Base-by-base conservation (phyloP, 169 alveolate species). In the Eimeria acervulina region DNA sequence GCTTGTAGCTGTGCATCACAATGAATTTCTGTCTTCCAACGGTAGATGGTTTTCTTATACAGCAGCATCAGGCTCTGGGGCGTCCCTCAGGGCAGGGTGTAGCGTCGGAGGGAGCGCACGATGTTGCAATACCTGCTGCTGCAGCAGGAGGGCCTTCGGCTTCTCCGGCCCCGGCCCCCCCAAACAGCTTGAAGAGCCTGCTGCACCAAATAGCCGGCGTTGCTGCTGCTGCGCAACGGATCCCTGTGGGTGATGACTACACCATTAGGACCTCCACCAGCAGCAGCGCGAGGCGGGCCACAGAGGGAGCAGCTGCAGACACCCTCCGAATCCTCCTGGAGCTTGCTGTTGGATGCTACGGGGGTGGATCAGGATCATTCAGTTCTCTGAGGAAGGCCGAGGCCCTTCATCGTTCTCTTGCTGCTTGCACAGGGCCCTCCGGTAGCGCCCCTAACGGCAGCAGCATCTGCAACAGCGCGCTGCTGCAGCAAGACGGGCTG, bases 241-340 rank as follows among this genome's bases (percentile, higher is more conserved):
- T 92, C 52, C 95, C 95, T 36, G 61, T 33, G 38, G 95, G 95
- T 5, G 92, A 78, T n/a, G 95, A 92, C 33, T 92, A 92, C 72
- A 74, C 95, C 28, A 52, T 92, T 8, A 66, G 84, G 42, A 78
- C 92, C 42, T 38, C 80, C 68, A 44, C 68, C 21, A 36, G 83
- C n/a, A 52, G 44, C 83, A 44, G 70, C 61, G 95, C 95, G 55
- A n/a, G 80, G 38, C 2, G 40, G 19, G 80, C 78, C 76, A 52
- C 92, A 31, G 91, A 92, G 51, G 59, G 70, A 74, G 95, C 95
- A 59, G 95, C 95, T 8, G 95, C 90, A 21, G 92, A 76, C 38
- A 78, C 95, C 63, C 84, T 92, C 17, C 74, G 72, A 31, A 85
- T 44, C 28, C 92, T 92, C n/a, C 17, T n/a, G 8, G 52, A 74